A percentile compares a stretch with the other conserved stretches of the same genome.
phyloP scores from a whole-genome alignment of 164 flowering plant genomes.

The Protea cynaroides region DNA sequence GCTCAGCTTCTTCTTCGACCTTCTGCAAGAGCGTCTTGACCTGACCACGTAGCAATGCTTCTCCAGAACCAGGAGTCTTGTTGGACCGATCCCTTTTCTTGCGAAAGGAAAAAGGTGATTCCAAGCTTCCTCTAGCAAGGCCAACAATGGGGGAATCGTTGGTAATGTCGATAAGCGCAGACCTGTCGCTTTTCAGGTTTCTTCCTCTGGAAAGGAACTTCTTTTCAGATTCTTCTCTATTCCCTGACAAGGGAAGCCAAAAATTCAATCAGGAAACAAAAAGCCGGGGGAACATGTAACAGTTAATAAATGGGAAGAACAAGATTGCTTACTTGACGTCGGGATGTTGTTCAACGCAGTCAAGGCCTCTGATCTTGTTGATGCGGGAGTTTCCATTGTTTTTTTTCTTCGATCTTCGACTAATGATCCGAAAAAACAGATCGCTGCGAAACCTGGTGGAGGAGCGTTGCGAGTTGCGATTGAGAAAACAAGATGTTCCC shows the following conservation, averaged over 20 bases:
- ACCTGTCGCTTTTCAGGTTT: conserved; percentile 34
- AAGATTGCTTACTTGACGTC: conserved; percentile 27
- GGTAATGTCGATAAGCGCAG: conserved; percentile 64
- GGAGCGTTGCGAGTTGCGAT: no score
- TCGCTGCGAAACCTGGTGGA: no score
- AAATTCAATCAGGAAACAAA: conserved; percentile 7
- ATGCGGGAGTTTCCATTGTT: conserved; percentile 4
- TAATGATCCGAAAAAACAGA: background rate
- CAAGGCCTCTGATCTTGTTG: conserved; percentile 3
- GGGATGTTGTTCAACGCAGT: conserved; percentile 20
- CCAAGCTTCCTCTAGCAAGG: conserved; percentile 44
- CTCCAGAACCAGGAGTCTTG: conserved; percentile 82
- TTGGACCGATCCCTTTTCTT: conserved; percentile 29
- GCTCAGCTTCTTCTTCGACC: conserved; percentile 75
- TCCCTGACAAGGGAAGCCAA: conserved; percentile 37
- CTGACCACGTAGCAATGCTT: conserved; percentile 74
- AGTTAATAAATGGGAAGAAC: conserved; percentile 11
- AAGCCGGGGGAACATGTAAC: background rate
- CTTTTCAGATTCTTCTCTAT: conserved; percentile 49
- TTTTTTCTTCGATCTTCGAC: conserved; percentile 39
- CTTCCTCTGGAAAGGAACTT: conserved; percentile 33
- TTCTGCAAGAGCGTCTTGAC: conserved; percentile 79
- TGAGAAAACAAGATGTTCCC: background rate
- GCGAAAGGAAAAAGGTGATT: conserved; percentile 50
- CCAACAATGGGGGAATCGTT: conserved; percentile 94